These are phyloP conservation scores for Suhomyces chickasaworum DNA, from an alignment of 1,139 yeast species.

Conservation along the genomic window DNA sequence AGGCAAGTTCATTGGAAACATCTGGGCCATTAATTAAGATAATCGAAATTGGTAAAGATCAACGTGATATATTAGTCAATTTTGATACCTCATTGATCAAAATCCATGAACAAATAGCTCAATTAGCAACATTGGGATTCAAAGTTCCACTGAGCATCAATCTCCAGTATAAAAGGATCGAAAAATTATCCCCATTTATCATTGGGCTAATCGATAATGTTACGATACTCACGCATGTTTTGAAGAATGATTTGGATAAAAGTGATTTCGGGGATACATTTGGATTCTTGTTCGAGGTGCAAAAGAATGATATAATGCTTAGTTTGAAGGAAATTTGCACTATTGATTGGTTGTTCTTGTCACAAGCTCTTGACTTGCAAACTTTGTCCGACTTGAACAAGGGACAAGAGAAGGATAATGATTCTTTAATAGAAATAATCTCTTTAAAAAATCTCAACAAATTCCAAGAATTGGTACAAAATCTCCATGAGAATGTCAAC, in stretches of 20 bases:
- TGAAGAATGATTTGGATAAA: slow-evolving; percentile 21
- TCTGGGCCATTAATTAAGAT: slow-evolving; percentile 44
- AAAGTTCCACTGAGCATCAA: slow-evolving; percentile 51
- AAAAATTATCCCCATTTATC: slow-evolving; percentile 60
- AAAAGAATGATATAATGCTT: slow-evolving; percentile 34
- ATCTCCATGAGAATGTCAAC: slow-evolving; percentile 32
- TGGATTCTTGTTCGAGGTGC: slow-evolving; percentile 44
- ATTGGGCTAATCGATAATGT: slow-evolving; percentile 52
- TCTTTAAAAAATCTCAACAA: slow-evolving; percentile 40
- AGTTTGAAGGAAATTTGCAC: slow-evolving; percentile 29
- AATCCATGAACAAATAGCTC: slow-evolving; percentile 55
- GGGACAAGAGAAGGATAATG: slow-evolving; percentile 14
- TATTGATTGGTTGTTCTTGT: slow-evolving; percentile 58
- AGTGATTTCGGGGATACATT: slow-evolving; percentile 37
- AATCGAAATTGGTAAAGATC: slow-evolving; percentile 14
- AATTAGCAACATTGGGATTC: slow-evolving; percentile 54
- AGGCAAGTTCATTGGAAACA: slow-evolving; percentile 20
- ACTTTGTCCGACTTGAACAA: slow-evolving; percentile 15
- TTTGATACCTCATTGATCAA: slow-evolving; percentile 51
- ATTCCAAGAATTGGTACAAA: slow-evolving; percentile 40
- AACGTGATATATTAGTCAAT: slow-evolving; percentile 37
- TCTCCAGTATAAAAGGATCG: slow-evolving; percentile 44
- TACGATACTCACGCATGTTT: slow-evolving; percentile 30
- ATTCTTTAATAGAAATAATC: slow-evolving; percentile 38
- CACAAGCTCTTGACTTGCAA: slow-evolving; percentile 51